Evolutionary conservation across 495 filamentous ascomycete species (phyloP).

Genomic region (Hypoxylon subgilvum): DNA sequence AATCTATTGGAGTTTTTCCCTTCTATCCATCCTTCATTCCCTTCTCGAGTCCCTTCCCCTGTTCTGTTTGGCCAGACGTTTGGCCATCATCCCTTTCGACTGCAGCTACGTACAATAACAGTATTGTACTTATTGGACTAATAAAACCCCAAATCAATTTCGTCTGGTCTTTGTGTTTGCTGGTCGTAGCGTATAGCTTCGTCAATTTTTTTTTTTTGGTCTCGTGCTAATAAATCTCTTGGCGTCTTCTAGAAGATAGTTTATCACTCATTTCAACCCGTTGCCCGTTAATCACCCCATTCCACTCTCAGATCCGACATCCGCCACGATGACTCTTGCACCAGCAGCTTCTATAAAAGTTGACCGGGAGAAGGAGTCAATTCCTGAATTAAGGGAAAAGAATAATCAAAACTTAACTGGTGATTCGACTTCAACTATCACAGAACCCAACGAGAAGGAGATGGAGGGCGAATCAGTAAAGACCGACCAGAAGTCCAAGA

Average conservation of each 20-base stretch:
- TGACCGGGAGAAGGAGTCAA: constrained; percentile 22
- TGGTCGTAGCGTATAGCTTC: constrained; percentile 13
- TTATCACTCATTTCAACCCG: constrained; percentile 26
- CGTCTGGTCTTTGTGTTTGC: constrained; percentile 2
- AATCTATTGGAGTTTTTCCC: constrained; percentile 16
- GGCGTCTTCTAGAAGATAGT: constrained; percentile 33
- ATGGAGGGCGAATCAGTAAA: constrained; percentile 39
- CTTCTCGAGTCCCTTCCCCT: neutral
- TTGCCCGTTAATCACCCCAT: constrained; percentile 41
- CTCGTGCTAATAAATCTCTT: constrained; percentile 31
- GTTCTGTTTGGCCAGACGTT: constrained; percentile 11
- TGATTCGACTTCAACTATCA: constrained; percentile 46
- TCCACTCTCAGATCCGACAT: neutral
- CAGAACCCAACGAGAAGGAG: constrained; percentile 38
- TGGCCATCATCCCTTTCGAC: neutral
- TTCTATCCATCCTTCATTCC: constrained; percentile 14
- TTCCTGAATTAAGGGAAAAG: constrained; percentile 22
- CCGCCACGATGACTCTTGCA: constrained; percentile 36
- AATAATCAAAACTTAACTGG: constrained; percentile 38
- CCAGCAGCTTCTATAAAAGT: constrained; percentile 35
- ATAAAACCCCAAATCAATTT: constrained; percentile 1
- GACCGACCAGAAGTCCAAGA: constrained; percentile 52
- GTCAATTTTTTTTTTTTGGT: constrained; percentile 33
- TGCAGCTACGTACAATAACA: constrained; percentile 10
- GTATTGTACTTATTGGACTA: constrained; percentile 6